Percentiles rank a stretch among this genome's conserved stretches.
Conservation (phyloP, 148 eudicot species). For the Linanthus parryae region DNA sequence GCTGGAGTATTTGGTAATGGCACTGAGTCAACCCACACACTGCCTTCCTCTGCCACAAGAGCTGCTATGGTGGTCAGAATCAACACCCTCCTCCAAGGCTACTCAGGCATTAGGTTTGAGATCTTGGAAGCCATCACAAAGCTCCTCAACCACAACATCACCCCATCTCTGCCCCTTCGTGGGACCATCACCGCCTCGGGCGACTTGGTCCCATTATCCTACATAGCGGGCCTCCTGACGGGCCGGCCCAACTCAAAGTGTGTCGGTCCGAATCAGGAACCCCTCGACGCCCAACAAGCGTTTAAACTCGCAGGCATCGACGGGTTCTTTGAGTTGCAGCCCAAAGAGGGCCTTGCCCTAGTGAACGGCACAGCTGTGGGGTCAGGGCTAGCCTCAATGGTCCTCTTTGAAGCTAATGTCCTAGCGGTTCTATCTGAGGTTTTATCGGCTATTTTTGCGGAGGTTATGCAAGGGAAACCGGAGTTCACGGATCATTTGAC, state of each 20-base stretch:
- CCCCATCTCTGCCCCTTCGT: conserved; percentile 33
- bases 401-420: conserved; percentile 21
- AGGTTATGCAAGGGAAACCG: conserved; percentile 26
- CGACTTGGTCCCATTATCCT: conserved; percentile 34
- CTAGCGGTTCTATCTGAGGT: conserved; percentile 25
- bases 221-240: conserved; percentile 31
- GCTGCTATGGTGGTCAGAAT: conserved; percentile 41
- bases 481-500: conserved; percentile 32
- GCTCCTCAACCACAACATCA: conserved; percentile 25
- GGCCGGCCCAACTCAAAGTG: conserved; percentile 32
- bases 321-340: conserved; percentile 23
- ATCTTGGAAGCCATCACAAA: conserved; percentile 32
- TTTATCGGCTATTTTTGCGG: conserved; percentile 31
- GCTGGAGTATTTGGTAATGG: conserved; percentile 42
- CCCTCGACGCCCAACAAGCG: conserved; percentile 16
- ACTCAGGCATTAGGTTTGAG: conserved; percentile 40
- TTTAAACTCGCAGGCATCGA: conserved; percentile 24
- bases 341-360: conserved; percentile 19
- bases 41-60: conserved; percentile 36
- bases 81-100: conserved; percentile 46
- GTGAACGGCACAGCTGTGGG: conserved; percentile 19
- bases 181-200: conserved; percentile 39
- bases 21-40: conserved; percentile 25
- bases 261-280: conserved; percentile 20
- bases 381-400: conserved; percentile 15